Percentiles rank a stretch among this genome's conserved stretches.
These are phyloP conservation scores for Talaromyces sp. DNA, from an alignment of 2,329 filamentous ascomycete species.

Conservation along the genomic window DNA sequence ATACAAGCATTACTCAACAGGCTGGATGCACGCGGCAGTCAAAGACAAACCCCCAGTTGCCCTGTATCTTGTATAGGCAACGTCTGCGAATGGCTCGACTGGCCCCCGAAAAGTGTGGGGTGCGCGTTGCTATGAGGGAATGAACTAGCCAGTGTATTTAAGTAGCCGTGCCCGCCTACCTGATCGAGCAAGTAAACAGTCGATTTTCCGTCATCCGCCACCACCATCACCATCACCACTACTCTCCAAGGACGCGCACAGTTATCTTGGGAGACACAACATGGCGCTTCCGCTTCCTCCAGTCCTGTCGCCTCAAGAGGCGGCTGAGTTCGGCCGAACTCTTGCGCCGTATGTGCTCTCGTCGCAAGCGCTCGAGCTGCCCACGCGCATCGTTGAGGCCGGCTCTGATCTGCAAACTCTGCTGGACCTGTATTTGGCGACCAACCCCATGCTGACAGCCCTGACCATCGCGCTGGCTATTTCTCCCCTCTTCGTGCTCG, in stretches of 20 bases:
- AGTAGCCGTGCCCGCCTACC: neutral
- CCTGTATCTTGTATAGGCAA: neutral
- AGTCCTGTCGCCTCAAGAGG: slow-evolving; percentile 67
- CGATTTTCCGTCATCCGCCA: neutral
- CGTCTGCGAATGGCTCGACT: neutral
- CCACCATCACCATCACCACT: neutral
- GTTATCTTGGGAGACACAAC: neutral
- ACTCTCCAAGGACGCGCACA: neutral
- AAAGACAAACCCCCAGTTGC: neutral
- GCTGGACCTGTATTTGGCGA: slow-evolving; percentile 68
- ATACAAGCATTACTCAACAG: neutral
- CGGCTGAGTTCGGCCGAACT: slow-evolving; percentile 67
- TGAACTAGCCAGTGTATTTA: neutral
- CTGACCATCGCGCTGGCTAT: slow-evolving; percentile 67
- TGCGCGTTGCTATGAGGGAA: neutral
- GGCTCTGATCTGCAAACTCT: slow-evolving; percentile 58
- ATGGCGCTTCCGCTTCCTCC: slow-evolving; percentile 64
- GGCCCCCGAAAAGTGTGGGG: neutral
- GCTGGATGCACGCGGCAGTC: neutral
- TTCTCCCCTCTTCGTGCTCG: slow-evolving; percentile 65
- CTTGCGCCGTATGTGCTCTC: slow-evolving; percentile 63
- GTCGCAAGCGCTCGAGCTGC: slow-evolving; percentile 64
- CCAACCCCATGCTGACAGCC: slow-evolving; percentile 77
- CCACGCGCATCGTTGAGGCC: slow-evolving; percentile 57
- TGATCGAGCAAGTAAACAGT: neutral